These are phyloP conservation scores for Kuraishia floccosa DNA, from an alignment of 805 yeast genomes.

Conservation along the genomic window DNA sequence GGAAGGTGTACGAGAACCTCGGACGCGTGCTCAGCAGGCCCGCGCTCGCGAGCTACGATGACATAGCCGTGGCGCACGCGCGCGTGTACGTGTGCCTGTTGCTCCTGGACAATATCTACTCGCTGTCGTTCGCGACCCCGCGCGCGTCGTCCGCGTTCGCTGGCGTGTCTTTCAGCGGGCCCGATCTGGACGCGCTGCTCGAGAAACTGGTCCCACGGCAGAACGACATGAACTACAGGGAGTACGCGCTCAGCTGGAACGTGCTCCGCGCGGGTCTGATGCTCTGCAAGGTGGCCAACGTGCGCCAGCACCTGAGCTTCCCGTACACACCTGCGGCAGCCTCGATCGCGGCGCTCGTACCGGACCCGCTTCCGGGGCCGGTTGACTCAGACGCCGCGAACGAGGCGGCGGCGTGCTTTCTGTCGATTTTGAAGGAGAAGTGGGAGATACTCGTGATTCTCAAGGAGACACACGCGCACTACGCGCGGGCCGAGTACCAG, in stretches of 20 bases:
- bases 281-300: neutral
- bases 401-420: too few species aligned
- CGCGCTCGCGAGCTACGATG: conserved; percentile 3
- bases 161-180: too few species aligned
- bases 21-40: conserved; percentile 1
- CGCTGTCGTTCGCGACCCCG: conserved; percentile 37
- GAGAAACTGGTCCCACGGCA: too few species aligned
- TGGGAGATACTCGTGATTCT: neutral
- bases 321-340: too few species aligned
- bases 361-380: too few species aligned
- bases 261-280: too few species aligned
- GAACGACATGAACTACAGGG: neutral
- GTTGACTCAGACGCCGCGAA: too few species aligned
- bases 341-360: too few species aligned
- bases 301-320: conserved; percentile 1
- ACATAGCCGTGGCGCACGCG: conserved; percentile 4
- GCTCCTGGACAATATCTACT: conserved; percentile 39
- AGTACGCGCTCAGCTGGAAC: too few species aligned
- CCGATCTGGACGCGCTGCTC: too few species aligned
- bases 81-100: conserved; percentile 37
- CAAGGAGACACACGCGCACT: neutral
- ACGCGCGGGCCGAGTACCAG: neutral
- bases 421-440: neutral
- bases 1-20: conserved; percentile 33
- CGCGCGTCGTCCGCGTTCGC: conserved; percentile 10